Percentiles rank a stretch among this genome's conserved stretches.
phyloP scores from a whole-genome alignment of 140 eudicot genomes.

The Cichorium intybus region DNA sequence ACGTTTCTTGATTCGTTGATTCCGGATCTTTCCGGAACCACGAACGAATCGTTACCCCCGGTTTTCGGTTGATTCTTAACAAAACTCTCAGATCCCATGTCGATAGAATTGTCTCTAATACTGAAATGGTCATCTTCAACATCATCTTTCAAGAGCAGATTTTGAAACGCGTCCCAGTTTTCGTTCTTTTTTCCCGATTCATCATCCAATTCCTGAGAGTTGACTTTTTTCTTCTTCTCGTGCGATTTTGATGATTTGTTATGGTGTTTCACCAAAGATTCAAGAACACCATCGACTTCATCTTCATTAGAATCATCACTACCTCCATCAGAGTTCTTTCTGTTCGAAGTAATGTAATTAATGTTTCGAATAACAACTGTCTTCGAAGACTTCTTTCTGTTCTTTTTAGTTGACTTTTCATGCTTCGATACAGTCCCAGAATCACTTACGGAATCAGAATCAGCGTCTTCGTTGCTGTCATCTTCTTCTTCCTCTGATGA shows the following conservation, averaged over 20 bases:
- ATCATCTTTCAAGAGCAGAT: slow-evolving; percentile 68
- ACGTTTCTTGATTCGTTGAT: slow-evolving; percentile 35
- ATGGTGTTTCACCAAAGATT: slow-evolving; percentile 56
- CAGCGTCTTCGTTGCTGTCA: slow-evolving; percentile 42
- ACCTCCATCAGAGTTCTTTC: slow-evolving; percentile 52
- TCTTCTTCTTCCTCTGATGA: slow-evolving; percentile 65
- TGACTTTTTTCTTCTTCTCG: slow-evolving; percentile 50
- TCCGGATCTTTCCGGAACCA: slow-evolving; percentile 47
- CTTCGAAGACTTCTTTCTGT: slow-evolving; percentile 75
- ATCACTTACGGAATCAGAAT: slow-evolving; percentile 48
- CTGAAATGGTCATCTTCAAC: slow-evolving; percentile 44
- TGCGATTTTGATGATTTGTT: slow-evolving; percentile 48
- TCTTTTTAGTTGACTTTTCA: slow-evolving; percentile 55
- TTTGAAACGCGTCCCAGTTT: slow-evolving; percentile 84
- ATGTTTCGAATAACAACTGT: slow-evolving; percentile 94
- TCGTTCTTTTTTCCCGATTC: slow-evolving; percentile 42
- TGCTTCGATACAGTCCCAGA: slow-evolving; percentile 44
- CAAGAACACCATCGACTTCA: slow-evolving; percentile 70
- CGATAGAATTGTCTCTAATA: slow-evolving; percentile 22
- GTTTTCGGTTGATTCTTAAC: slow-evolving; percentile 28
- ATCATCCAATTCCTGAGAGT: slow-evolving; percentile 23
- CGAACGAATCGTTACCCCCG: slow-evolving; percentile 50
- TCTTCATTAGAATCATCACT: slow-evolving; percentile 52
- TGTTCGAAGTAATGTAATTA: slow-evolving; percentile 82
- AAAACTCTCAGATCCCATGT: slow-evolving; percentile 47